Evolutionary conservation across 2,329 filamentous ascomycete genomes (phyloP), one percentile per base, ranked within the genome.

Genomic region (Ascochyta fabae): DNA sequence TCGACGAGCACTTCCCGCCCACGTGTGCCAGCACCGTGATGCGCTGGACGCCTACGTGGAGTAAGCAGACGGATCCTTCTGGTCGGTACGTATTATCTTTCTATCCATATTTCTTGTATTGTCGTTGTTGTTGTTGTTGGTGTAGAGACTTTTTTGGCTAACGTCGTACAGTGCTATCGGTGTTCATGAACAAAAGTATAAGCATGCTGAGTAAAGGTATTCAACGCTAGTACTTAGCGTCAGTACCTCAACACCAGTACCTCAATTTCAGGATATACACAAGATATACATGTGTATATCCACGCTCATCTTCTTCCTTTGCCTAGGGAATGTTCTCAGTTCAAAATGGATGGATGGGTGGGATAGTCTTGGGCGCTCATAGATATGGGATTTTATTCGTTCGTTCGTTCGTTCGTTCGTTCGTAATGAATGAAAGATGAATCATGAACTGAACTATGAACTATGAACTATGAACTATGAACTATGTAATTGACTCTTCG

Each of bases 1-100:
- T 98, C 75, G 95, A 99, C 77, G 94, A 99, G 84, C 94, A 96
- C 79, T 99, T 98, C 86, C 95, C 95, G 42, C 85, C 88, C 53
- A 88, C 88, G 72, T 98, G 94, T 75, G 96, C 95, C 8, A 88
- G 86, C 56, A 99, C 95, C 7, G 95, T 99, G 49, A 90, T 91
- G 90, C 85, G 95, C 72, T 99, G 95, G 96, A 92, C 91, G 53
- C 95, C 95, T 26, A 99, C 91, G 34, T 99, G 95, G 95, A 96
- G 91, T 53, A 90, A 96, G 77, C 92, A 97, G 85, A 91, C 87
- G 24, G 95, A 99, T 77, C 95, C 95, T 58, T 96, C 91, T 78
- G 96, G 95, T 81, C 86, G 92, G 90, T 92, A 77, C 78, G 81
- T 64, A 35, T 16, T n/a, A 3, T 16, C 13, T 35, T 4, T 31